Evolutionary conservation across 768 basidiomycete species (phyloP).

Genomic region (Lactarius trivialis): DNA sequence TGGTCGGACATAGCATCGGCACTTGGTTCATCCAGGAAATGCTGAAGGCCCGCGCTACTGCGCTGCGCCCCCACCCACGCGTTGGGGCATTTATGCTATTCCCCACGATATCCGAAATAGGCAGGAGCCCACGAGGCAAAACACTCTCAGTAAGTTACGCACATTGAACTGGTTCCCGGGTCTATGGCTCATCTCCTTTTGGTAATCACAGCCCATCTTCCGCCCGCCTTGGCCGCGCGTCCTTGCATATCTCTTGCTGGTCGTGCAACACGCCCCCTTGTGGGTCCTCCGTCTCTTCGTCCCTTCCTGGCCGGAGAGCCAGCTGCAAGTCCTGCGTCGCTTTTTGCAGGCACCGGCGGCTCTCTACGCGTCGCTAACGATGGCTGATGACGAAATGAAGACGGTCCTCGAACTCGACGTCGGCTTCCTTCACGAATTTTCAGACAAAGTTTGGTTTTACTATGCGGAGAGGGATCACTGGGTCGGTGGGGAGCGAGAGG

Average conservation of each 20-base stretch:
- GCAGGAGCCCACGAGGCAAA: slow-evolving; percentile 56
- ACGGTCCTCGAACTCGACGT: slow-evolving; percentile 49
- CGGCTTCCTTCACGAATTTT: slow-evolving; percentile 34
- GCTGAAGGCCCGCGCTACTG: slow-evolving; percentile 49
- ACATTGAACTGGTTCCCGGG: not conserved
- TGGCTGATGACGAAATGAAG: slow-evolving; percentile 68
- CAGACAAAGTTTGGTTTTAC: slow-evolving; percentile 44
- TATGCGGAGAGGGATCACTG: slow-evolving; percentile 61
- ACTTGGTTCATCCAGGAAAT: slow-evolving; percentile 57
- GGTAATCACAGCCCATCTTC: slow-evolving; percentile 39
- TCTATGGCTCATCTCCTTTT: not conserved
- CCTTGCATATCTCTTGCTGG: slow-evolving; percentile 39
- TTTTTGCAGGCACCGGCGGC: slow-evolving; percentile 47
- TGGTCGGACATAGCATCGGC: slow-evolving; percentile 68
- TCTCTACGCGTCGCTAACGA: slow-evolving; percentile 47
- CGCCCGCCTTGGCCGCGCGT: slow-evolving; percentile 39
- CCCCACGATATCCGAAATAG: slow-evolving; percentile 62
- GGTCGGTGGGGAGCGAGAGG: slow-evolving; percentile 53
- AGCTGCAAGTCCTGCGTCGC: slow-evolving; percentile 38
- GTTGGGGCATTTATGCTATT: slow-evolving; percentile 53
- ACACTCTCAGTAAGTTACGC: slow-evolving; percentile 44
- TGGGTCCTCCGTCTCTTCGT: slow-evolving; percentile 40
- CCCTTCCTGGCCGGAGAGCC: slow-evolving; percentile 43
- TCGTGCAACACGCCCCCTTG: slow-evolving; percentile 36
- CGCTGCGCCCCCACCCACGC: slow-evolving; percentile 32